Conservation (phyloP, 352 stramenopile genomes). For the Blastocystis sp. region DNA sequence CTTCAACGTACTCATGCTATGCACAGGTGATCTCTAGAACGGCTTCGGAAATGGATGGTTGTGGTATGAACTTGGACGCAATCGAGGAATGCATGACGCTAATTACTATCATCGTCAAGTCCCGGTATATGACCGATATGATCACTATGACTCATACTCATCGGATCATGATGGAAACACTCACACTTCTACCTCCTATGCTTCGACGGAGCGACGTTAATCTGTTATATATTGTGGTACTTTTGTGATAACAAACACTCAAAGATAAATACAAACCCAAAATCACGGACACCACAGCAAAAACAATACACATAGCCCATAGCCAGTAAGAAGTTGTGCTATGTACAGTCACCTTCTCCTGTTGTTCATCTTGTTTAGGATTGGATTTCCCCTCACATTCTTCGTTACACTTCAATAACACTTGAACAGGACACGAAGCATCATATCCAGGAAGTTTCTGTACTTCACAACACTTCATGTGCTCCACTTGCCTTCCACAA, state of each 20-base stretch:
- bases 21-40: background rate
- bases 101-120: background rate
- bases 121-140: background rate
- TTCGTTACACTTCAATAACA: background rate
- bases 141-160: background rate
- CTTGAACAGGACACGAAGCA: background rate
- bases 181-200: constrained; percentile 45
- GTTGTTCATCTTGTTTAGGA: too few relatives aligned
- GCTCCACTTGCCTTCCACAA: background rate
- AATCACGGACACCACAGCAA: background rate
- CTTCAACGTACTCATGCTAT: background rate
- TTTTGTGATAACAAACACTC: too few relatives aligned
- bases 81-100: background rate
- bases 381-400: background rate
- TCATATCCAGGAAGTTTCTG: constrained; percentile 26
- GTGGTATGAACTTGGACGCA: constrained; percentile 21
- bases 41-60: constrained; percentile 41
- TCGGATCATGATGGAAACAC: background rate
- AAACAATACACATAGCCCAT: background rate
- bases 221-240: background rate
- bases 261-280: too few relatives aligned
- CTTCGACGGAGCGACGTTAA: constrained; percentile 10
- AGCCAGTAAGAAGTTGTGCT: background rate
- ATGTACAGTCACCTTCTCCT: background rate
- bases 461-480: background rate